Base-by-base conservation (phyloP, 805 yeast species). In the Dipodascus albidus region DNA sequence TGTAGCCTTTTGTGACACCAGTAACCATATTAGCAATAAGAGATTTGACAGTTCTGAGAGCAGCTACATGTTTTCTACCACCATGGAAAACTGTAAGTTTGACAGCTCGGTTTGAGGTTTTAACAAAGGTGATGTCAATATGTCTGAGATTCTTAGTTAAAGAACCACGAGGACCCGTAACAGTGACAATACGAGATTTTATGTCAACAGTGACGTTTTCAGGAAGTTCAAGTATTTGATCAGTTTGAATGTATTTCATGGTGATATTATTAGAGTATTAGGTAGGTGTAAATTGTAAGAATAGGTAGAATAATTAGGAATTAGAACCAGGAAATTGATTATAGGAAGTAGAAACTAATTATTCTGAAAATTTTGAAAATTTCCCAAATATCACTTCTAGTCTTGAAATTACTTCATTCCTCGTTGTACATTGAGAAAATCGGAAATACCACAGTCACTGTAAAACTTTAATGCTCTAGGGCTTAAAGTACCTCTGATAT, bases 21-120 rank as follows among this genome's bases (percentile, higher is more conserved):
- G 85, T 85, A 76, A 90, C 74, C 82, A 90, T 76, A 86, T 90
- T 90, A 70, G 87, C 72, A 68, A 90, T 80, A 73, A 90, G 78
- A 62, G 96, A 86, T 78, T 87, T 88, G 74, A 90, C 96, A 60
- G 97, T 90, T 83, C 96, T 88, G 74, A 90, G 80, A 71, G 96
- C 86, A 73, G 98, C 98, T 74, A 90, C 96, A 78, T 90, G 97
- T 83, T 89, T 89, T 82, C 96, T 87, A 85, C 87, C 95, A 80
- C 97, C 97, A 73, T 89, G 87, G 84, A 86, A 93, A 64, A 90
- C 96, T 66, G 87, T 79, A 72, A 90, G 81, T 77, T 84, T 86
- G 76, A 90, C 78, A 66, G 78, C 80, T 62, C 70, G 77, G 77
- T 79, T 76, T 70, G 74, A 72, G 62, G 84, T 69, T 79, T 88